A percentile compares a stretch with the other conserved stretches of the same genome.
Conservation (phyloP, 1,284 basidiomycete genomes). For the Schizopora paradoxa region DNA sequence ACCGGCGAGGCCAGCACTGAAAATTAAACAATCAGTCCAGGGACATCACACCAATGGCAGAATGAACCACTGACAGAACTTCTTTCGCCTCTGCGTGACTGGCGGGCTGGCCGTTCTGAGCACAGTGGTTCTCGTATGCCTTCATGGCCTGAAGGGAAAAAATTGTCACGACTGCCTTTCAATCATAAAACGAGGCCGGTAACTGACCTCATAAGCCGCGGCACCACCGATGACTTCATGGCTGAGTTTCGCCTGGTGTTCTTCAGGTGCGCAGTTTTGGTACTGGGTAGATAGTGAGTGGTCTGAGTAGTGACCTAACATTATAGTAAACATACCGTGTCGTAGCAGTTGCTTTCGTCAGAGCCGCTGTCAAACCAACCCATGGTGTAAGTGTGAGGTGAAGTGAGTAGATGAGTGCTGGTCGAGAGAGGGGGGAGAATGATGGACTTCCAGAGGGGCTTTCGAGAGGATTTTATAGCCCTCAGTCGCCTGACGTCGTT, state of each 20-base stretch:
- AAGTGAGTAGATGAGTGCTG: slow-evolving; percentile 7
- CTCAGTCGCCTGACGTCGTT: too few relatives aligned
- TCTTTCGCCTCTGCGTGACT: slow-evolving; percentile 37
- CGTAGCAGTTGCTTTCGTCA: slow-evolving; percentile 42
- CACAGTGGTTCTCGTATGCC: slow-evolving; percentile 39
- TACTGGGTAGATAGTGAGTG: too few relatives aligned
- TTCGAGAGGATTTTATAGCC: too few relatives aligned
- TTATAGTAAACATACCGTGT: slow-evolving; percentile 32
- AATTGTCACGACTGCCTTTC: slow-evolving; percentile 11
- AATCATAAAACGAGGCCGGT: not conserved
- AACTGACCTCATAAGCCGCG: slow-evolving; percentile 40
- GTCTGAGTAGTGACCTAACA: too few relatives aligned
- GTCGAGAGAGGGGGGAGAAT: too few relatives aligned
- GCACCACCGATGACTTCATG: slow-evolving; percentile 65
- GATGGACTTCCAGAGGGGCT: too few relatives aligned
- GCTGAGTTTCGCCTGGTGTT: slow-evolving; percentile 46
- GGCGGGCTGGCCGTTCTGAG: slow-evolving; percentile 33
- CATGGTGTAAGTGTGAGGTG: slow-evolving; percentile 34
- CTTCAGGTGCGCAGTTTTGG: not conserved
- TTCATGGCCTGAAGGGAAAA: slow-evolving; percentile 33
- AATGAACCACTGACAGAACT: too few relatives aligned
- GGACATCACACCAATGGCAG: not conserved
- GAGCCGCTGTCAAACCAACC: slow-evolving; percentile 48
- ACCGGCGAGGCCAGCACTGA: slow-evolving; percentile 38
- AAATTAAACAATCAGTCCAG: too few relatives aligned